Evolutionary conservation across 2,329 filamentous ascomycete genomes (phyloP), one percentile per base, ranked within the genome.

Genomic region (Gremmenia infestans): DNA sequence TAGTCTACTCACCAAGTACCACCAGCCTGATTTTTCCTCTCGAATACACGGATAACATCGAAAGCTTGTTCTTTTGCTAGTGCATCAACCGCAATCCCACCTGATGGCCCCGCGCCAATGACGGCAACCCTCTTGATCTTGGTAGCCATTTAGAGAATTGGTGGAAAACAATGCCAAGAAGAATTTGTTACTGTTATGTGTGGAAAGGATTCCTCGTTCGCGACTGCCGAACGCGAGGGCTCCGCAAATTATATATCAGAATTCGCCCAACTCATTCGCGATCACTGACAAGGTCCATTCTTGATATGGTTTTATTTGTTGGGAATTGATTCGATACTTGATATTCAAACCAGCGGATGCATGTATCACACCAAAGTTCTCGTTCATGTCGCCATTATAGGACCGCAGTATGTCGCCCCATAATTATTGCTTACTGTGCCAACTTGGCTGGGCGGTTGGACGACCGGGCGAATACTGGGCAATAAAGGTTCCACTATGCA

Each of bases 21-120:
- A 43, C 82, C 82, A 1, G 80, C 72, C 9, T 72, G 74, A 55
- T 81, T 77, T 46, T 80, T 76, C 19, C 82, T 72, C 64, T 86
- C 82, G 63, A 85, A 86, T 0, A 85, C 80, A 3, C 79, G 76
- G 52, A 85, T 80, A 2, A 74, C 68, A 52, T 83, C 78, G 61
- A 85, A 85, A 0, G 71, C 63, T 55, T 80, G 73, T 63, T 86
- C 82, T 61, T 80, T 73, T 32, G 74, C 75, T 28, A 85, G 68
- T 1, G 81, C 81, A 69, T 84, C 79, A 3, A 82, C 76, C 0
- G 81, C 72, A 14, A 79, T 78, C 2, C 81, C 82, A 17, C 17
- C 42, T 4, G 78, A 73, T 6, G 82, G 82, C 5, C 82, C 82
- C 2, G 80, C 75, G 5, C 82, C 82, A 58, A 85, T 81, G 7